Percentiles rank a stretch among this genome's conserved stretches.
These are phyloP conservation scores for Lobosporangium transversale DNA, from an alignment of 192 early-diverging fungal genomes.

Conservation along the genomic window DNA sequence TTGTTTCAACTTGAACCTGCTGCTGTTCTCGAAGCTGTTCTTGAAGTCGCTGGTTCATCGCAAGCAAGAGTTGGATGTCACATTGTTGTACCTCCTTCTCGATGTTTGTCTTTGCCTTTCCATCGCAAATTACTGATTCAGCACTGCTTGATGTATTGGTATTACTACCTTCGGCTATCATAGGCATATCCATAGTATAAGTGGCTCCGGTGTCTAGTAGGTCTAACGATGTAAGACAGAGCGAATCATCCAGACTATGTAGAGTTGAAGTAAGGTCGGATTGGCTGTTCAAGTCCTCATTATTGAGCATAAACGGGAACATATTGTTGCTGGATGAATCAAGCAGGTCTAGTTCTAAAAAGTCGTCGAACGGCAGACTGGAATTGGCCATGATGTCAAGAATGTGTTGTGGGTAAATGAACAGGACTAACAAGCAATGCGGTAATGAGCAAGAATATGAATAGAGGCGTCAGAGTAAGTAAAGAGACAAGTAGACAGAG, in stretches of 20 bases:
- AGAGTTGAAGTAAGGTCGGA: neutral
- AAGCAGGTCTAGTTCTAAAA: conserved; percentile 30
- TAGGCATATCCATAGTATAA: neutral
- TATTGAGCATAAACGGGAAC: conserved; percentile 26
- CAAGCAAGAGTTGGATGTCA: conserved; percentile 21
- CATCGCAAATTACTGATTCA: no score
- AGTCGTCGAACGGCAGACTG: conserved; percentile 35
- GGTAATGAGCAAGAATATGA: no score
- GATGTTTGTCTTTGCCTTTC: neutral
- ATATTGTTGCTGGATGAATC: conserved; percentile 15
- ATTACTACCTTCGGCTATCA: neutral
- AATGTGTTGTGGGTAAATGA: no score
- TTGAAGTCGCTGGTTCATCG: conserved; percentile 16
- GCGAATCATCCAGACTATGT: neutral
- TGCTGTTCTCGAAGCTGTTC: conserved; percentile 10
- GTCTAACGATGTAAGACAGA: neutral
- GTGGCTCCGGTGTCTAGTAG: neutral
- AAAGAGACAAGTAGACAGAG: no score
- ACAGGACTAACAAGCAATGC: no score
- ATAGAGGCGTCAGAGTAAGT: no score
- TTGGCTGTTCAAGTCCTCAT: conserved; percentile 16
- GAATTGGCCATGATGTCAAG: conserved; percentile 7
- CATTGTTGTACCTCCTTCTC: conserved; percentile 1
- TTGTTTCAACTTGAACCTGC: neutral
- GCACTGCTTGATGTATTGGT: neutral